A percentile compares a stretch with the other conserved stretches of the same genome.
Conservation (phyloP, 257 asterid genomes). For the Leonotis leonurus region DNA sequence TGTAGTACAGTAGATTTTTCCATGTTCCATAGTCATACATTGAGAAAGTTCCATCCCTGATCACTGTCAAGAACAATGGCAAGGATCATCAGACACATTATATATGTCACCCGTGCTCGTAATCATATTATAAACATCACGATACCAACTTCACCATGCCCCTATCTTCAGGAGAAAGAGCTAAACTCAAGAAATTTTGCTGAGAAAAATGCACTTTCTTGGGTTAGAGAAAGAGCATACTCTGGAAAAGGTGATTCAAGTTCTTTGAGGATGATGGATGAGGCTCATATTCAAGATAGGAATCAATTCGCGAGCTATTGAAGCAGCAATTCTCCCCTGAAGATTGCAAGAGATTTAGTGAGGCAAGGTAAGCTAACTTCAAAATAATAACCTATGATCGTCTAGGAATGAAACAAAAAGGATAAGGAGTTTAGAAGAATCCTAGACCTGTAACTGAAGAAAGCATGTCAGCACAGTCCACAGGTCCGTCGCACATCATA, state of each 20-base stretch:
- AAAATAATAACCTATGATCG: not conserved
- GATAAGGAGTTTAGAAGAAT: constrained; percentile 9
- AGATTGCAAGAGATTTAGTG: constrained; percentile 12
- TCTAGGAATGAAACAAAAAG: not conserved
- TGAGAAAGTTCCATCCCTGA: constrained; percentile 74
- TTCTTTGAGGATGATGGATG: constrained; percentile 87
- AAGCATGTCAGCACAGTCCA: constrained; percentile 66
- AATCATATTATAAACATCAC: not conserved
- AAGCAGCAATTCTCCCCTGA: constrained; percentile 94
- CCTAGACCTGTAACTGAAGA: constrained; percentile 67
- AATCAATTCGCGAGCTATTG: constrained; percentile 70
- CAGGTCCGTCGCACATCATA: constrained; percentile 72
- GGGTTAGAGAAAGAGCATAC: constrained; percentile 38
- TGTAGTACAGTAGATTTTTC: constrained; percentile 61
- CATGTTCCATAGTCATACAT: constrained; percentile 77
- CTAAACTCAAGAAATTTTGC: not conserved
- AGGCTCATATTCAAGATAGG: constrained; percentile 86
- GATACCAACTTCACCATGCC: not conserved
- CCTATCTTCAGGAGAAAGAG: not conserved
- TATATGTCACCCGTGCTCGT: not conserved
- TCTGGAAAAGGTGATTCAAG: constrained; percentile 85
- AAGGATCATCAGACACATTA: constrained; percentile 1
- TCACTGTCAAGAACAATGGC: constrained; percentile 51
- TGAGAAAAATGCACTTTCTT: not conserved
- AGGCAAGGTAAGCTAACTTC: not conserved